Conservation (phyloP, 2,329 filamentous ascomycete genomes). For the Clarireedia paspali region DNA sequence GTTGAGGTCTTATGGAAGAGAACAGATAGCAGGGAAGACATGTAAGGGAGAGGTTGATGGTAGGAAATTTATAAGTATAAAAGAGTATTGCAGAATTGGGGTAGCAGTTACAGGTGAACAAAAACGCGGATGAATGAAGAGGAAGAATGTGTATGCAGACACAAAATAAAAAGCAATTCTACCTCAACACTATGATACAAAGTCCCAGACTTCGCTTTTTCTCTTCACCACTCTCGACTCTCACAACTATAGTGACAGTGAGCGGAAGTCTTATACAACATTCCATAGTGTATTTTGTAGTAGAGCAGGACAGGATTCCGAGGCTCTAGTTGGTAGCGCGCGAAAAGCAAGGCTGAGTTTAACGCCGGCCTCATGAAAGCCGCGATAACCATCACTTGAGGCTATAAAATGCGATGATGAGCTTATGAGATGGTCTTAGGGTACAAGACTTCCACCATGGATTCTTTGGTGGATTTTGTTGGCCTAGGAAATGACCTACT, state of each 20-base stretch:
- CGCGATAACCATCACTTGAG: background rate
- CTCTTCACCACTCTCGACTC: background rate
- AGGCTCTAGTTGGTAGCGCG: background rate
- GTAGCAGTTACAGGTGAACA: background rate
- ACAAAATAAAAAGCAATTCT: background rate
- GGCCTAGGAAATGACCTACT: background rate
- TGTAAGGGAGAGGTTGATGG: background rate
- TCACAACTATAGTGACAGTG: too few relatives aligned
- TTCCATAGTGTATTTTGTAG: background rate
- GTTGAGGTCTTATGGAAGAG: background rate
- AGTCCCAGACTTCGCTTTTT: background rate
- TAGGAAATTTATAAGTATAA: background rate
- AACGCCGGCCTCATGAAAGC: background rate
- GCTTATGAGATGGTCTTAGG: background rate
- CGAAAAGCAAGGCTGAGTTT: background rate
- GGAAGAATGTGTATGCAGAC: too few relatives aligned
- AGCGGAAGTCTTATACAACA: too few relatives aligned
- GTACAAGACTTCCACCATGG: background rate
- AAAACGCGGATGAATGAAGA: too few relatives aligned
- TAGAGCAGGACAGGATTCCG: background rate
- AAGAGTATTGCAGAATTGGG: background rate
- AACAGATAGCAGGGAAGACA: background rate
- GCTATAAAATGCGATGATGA: background rate
- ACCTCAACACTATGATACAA: background rate
- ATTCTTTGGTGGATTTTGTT: background rate